Evolutionary conservation across 129 eudicot genomes (phyloP).

Genomic region (Chrysanthemum lavandulifolium): DNA sequence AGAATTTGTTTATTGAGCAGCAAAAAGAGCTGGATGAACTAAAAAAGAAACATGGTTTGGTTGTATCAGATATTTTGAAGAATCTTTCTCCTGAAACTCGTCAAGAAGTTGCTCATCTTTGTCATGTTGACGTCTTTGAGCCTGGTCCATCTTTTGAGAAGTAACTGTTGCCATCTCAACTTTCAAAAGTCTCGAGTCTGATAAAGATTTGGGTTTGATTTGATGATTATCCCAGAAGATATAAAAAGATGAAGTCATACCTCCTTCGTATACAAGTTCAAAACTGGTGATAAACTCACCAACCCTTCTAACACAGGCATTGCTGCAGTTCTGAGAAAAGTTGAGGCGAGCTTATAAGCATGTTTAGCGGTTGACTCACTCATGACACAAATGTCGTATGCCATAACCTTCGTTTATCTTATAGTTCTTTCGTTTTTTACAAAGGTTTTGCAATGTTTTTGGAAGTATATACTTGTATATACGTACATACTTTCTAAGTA

Average conservation of each 20-base stretch:
- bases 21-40: conserved; percentile 72
- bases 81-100: conserved; percentile 57
- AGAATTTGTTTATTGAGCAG: conserved; percentile 61
- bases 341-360: conserved; percentile 4
- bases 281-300: conserved; percentile 29
- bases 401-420: too few relatives aligned
- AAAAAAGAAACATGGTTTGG: conserved; percentile 56
- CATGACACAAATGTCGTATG: too few relatives aligned
- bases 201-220: conserved; percentile 20
- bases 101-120: conserved; percentile 40
- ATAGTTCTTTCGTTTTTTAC: not conserved
- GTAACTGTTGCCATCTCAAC: conserved; percentile 36
- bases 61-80: conserved; percentile 48
- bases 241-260: conserved; percentile 24
- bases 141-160: not conserved
- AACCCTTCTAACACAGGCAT: conserved; percentile 8
- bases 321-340: conserved; percentile 39
- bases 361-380: too few relatives aligned
- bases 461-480: conserved; percentile 54
- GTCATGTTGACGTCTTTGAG: conserved; percentile 47
- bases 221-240: conserved; percentile 30
- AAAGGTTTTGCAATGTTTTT: conserved; percentile 23
- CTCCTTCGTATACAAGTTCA: conserved; percentile 23
- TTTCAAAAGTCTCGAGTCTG: conserved; percentile 20
- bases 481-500: conserved; percentile 20